phyloP scores from a whole-genome alignment of 805 yeast genomes.

The Candida pini region DNA sequence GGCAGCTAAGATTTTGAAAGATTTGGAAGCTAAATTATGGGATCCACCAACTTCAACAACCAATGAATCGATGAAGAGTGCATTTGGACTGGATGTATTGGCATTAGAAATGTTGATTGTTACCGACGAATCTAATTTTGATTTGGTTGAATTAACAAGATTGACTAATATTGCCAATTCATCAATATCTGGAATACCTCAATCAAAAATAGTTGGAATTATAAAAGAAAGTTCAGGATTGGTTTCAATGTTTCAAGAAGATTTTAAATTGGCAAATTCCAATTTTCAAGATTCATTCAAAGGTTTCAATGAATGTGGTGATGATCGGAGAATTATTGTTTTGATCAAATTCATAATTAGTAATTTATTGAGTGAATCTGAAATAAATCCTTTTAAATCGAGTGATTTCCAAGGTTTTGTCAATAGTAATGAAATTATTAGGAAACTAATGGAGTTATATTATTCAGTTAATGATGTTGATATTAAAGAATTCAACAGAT shows the following conservation, averaged over 20 bases:
- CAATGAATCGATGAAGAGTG: constrained; percentile 40
- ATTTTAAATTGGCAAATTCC: constrained; percentile 50
- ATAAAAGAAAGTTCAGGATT: constrained; percentile 73
- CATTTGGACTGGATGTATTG: constrained; percentile 54
- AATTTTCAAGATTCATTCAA: constrained; percentile 46
- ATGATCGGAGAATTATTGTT: constrained; percentile 48
- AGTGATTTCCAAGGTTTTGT: constrained; percentile 50
- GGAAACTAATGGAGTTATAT: constrained; percentile 22
- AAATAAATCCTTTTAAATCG: constrained; percentile 66
- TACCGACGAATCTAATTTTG: constrained; percentile 33
- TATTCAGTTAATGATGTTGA: constrained; percentile 21
- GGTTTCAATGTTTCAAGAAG: constrained; percentile 52
- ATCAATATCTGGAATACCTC: constrained; percentile 62
- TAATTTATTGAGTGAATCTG: constrained; percentile 56
- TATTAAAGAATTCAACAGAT: constrained; percentile 17
- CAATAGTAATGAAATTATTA: constrained; percentile 13
- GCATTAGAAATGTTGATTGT: constrained; percentile 60
- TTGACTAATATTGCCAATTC: constrained; percentile 44
- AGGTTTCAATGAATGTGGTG: constrained; percentile 51
- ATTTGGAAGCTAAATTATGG: constrained; percentile 34
- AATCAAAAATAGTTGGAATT: constrained; percentile 70
- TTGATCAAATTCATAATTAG: constrained; percentile 58
- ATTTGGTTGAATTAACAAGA: constrained; percentile 33
- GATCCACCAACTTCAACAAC: constrained; percentile 21
- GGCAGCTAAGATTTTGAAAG: constrained; percentile 31